Base-by-base conservation (phyloP, 164 flowering plant species). In the Umbilicus rupestris region DNA sequence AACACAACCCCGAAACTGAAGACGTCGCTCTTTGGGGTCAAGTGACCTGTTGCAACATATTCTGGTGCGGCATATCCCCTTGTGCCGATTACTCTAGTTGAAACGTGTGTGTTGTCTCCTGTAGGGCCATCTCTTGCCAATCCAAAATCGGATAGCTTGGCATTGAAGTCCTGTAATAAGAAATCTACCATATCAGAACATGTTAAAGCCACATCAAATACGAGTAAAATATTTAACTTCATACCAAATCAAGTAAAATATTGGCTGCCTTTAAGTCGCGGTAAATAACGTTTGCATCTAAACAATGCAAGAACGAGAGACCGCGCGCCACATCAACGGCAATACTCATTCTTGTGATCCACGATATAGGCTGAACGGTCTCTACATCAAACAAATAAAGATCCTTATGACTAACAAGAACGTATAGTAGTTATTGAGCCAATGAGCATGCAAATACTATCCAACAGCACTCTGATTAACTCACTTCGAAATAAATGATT, bases 21-120 rank as follows among this genome's bases (percentile, higher is more conserved):
- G 12, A 91, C 92, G 64, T 91, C 97, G 35, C 89, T 89, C 84
- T 86, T 87, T 59, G 86, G 77, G 1, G 88, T 85, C 77, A 91
- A 79, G 74, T 83, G 97, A 46, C 97, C 97, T 77, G 97, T 83
- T 16, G 93, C 91, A 2, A 91, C 82, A 71, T 91, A 88, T 75
- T 91, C 97, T 7, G 96, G 97, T 14, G 97, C 96, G 69, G 97
- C 93, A 75, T 91, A 91, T 30, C 97, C 97, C n/a, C 76, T 81
- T 58, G 97, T 91, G 63, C 97, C 97, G 39, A 91, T 75, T 12
- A 91, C 81, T 75, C 84, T 76, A 46, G 97, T 89, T 0, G 97
- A 91, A 47, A 91, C 91, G 77, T 91, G 97, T 68, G 93, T 87
- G 39, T 84, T 80, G 70, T 89, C 97, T 58, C 96, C 97, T 5